Evolutionary conservation across 192 early-diverging fungal species (phyloP).

Genomic region (Cladochytrium replicatum): DNA sequence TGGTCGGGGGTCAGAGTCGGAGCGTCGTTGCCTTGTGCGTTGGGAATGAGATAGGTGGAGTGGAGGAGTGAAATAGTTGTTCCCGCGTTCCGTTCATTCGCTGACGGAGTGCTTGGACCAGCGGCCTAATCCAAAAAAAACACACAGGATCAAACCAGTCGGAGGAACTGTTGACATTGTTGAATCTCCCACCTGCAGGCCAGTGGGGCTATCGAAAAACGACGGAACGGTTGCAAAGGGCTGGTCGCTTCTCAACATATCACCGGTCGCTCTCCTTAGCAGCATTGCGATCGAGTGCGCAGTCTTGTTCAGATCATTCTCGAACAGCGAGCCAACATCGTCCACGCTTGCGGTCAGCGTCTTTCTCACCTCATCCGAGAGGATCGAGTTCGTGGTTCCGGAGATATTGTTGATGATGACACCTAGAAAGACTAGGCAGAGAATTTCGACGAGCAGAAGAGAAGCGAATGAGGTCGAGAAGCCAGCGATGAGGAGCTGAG

Average conservation of each 20-base stretch:
- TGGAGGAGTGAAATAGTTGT: conserved; percentile 11
- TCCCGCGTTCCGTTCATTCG: conserved; percentile 4
- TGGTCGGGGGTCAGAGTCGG: conserved; percentile 12
- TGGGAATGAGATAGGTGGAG: conserved; percentile 15
- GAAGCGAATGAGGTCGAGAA: background rate
- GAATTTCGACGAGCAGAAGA: conserved; percentile 5
- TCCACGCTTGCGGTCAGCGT: background rate
- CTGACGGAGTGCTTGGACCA: too few species aligned
- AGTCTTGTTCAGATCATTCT: background rate
- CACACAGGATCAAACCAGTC: too few species aligned
- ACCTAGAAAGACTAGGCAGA: conserved; percentile 7
- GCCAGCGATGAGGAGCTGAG: background rate
- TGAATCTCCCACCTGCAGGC: background rate
- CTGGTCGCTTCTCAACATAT: background rate
- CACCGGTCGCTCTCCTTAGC: background rate
- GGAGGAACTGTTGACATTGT: too few species aligned
- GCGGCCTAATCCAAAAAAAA: too few species aligned
- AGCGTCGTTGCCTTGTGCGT: background rate
- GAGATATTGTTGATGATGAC: conserved; percentile 4
- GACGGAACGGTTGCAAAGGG: background rate
- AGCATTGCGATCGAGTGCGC: background rate
- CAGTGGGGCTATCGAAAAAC: background rate
- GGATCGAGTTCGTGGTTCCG: conserved; percentile 2
- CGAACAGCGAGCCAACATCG: background rate
- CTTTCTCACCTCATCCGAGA: background rate